Evolutionary conservation across 1,284 basidiomycete species (phyloP).

Genomic region (Trametes versicolor): DNA sequence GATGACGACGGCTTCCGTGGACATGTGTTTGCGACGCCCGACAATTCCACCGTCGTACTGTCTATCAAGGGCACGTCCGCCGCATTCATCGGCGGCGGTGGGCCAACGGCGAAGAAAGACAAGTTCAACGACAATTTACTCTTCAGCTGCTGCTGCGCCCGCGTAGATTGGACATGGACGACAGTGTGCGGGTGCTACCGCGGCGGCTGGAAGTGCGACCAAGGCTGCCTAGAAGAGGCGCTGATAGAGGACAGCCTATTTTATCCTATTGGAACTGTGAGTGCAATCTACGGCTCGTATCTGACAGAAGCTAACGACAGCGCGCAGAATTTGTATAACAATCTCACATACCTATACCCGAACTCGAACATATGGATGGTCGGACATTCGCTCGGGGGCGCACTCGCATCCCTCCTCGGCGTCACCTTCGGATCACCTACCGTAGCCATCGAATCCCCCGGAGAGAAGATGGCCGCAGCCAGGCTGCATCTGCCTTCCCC

Average conservation of each 20-base stretch:
- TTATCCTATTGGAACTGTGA: constrained; percentile 84
- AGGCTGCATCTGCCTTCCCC: constrained; percentile 91
- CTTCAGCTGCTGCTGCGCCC: constrained; percentile 97
- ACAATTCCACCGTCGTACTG: constrained; percentile 89
- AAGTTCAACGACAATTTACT: constrained; percentile 96
- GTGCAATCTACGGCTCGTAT: constrained; percentile 37
- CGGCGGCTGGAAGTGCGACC: constrained; percentile 85
- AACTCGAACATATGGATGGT: constrained; percentile 92
- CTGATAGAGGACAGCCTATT: constrained; percentile 89
- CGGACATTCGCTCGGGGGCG: constrained; percentile 91
- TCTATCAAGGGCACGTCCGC: constrained; percentile 96
- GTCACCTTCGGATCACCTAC: constrained; percentile 93
- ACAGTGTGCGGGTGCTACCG: constrained; percentile 94
- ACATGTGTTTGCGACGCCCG: constrained; percentile 86
- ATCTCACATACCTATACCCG: constrained; percentile 94
- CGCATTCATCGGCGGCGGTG: constrained; percentile 80
- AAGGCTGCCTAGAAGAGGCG: constrained; percentile 83
- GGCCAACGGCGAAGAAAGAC: constrained; percentile 91
- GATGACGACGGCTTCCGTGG: constrained; percentile 91
- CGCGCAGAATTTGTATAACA: constrained; percentile 88
- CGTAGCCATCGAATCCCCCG: constrained; percentile 92
- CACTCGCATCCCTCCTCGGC: constrained; percentile 87
- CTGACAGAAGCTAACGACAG: not conserved
- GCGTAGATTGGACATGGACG: constrained; percentile 94
- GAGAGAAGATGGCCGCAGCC: constrained; percentile 86